These are phyloP conservation scores for Pseudogymnoascus sp. DNA, from an alignment of 2,329 filamentous ascomycete species.

Conservation along the genomic window DNA sequence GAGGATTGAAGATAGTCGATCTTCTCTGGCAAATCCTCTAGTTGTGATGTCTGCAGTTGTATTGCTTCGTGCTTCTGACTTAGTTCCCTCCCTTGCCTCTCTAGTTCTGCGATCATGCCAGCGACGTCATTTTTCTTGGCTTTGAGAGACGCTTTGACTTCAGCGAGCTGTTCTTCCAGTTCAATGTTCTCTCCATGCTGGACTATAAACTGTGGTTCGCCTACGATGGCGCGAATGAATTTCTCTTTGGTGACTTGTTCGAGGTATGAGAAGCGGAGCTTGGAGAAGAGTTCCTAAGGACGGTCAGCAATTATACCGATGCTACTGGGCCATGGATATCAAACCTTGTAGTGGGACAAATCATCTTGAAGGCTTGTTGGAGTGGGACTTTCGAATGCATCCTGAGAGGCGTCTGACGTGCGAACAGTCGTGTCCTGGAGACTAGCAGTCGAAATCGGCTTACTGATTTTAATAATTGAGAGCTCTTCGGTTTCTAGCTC, in stretches of 20 bases:
- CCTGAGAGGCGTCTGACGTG: slow-evolving; percentile 63
- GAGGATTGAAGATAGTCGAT: slow-evolving; percentile 40
- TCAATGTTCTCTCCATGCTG: slow-evolving; percentile 73
- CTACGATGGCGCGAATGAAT: slow-evolving; percentile 86
- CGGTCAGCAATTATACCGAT: slow-evolving; percentile 7
- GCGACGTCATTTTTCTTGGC: slow-evolving; percentile 71
- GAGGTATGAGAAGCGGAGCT: slow-evolving; percentile 92
- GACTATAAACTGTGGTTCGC: slow-evolving; percentile 80
- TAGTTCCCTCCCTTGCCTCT: slow-evolving; percentile 52
- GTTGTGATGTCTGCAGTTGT: slow-evolving; percentile 37
- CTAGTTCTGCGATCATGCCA: slow-evolving; percentile 63
- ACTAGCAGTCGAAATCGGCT: slow-evolving; percentile 55
- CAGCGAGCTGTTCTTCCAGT: slow-evolving; percentile 60
- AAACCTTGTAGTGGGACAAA: slow-evolving; percentile 72
- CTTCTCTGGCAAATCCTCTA: slow-evolving; percentile 44
- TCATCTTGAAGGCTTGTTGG: slow-evolving; percentile 75
- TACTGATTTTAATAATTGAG: slow-evolving; percentile 68
- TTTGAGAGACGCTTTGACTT: slow-evolving; percentile 68
- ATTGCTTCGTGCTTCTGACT: slow-evolving; percentile 44
- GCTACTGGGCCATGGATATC: neutral
- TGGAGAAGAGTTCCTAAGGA: slow-evolving; percentile 73
- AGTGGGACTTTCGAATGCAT: slow-evolving; percentile 56
- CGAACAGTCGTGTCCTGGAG: slow-evolving; percentile 37
- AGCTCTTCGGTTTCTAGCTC: slow-evolving; percentile 51
- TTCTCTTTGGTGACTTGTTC: slow-evolving; percentile 99